Evolutionary conservation across 177 flowering plant species (phyloP), one percentile per base, ranked within the genome.

Genomic region (Vitis hybrid): DNA sequence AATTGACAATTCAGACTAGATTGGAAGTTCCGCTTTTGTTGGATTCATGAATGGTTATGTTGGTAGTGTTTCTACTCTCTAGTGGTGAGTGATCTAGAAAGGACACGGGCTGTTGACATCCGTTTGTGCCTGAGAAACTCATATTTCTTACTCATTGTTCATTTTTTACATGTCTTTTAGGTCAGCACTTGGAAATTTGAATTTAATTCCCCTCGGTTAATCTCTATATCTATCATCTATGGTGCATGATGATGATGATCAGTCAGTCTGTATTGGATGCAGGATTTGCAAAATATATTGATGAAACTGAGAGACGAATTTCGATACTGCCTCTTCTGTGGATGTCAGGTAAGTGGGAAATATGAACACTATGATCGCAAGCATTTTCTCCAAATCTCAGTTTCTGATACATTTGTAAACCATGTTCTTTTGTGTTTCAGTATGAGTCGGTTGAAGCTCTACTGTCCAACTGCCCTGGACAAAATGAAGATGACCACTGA

Each of bases 261-360:
- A 26, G 62, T 50, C 29, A 6, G 45, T 56, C 55, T 20, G 1
- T 63, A 19, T 59, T 73, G 66, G 60, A 70, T 86, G 81, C 92
- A 93, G 98, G 98, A 93, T 80, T 85, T 95, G 81, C 80, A 65
- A 33, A 85, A 86, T 53, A 74, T 93, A 68, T 77, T 91, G 86
- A 76, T 75, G 80, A 89, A 84, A 80, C 89, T 95, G 70, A 87
- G 97, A 76, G 88, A 88, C 67, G 89, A 90, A 66, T 77, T 80
- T 81, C 74, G 62, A 1, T 93, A 95, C 73, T 95, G 99, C 83
- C 95, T 89, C 68, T 93, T 90, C 76, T 93, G 98, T 76, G 99
- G 99, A 60, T 90, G 86, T 76, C 86, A 85, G 97, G 99, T 93
- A 62, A 80, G 82, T 51, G 13, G 45, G 26, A 1, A 26, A 50